phyloP scores from a whole-genome alignment of 163 green algal genomes.

The Volvox carteri region DNA sequence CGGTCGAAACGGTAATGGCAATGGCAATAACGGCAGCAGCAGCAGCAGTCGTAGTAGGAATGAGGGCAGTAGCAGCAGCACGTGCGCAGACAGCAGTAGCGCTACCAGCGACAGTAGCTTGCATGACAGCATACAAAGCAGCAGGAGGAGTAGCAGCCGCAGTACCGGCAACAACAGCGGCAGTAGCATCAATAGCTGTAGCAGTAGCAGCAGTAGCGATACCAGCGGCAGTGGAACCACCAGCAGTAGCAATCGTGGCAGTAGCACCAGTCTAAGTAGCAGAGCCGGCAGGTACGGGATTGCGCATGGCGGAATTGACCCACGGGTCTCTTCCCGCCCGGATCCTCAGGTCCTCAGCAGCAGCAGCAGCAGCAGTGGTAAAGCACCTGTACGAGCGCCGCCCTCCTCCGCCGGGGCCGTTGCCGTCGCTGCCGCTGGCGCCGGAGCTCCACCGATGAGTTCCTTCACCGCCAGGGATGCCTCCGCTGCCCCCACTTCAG shows the following conservation, averaged over 20 bases:
- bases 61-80: background rate
- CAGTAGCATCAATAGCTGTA: background rate
- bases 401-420: background rate
- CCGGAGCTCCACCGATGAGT: too few species aligned
- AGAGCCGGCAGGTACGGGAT: too few species aligned
- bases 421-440: background rate
- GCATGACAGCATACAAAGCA: background rate
- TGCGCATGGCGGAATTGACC: too few species aligned
- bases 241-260: background rate
- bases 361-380: background rate
- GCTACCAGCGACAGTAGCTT: background rate
- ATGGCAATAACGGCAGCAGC: background rate
- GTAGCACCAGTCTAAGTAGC: too few species aligned
- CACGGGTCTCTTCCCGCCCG: too few species aligned
- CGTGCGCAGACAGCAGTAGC: background rate
- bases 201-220: background rate
- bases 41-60: background rate
- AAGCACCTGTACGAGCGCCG: background rate
- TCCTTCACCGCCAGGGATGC: too few species aligned
- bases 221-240: background rate
- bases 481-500: too few species aligned
- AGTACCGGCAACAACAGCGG: background rate
- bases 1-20: background rate
- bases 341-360: too few species aligned
- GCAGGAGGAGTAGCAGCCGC: background rate